These are phyloP conservation scores for Podila minutissima DNA, from an alignment of 192 early-diverging fungal genomes.

Conservation along the genomic window DNA sequence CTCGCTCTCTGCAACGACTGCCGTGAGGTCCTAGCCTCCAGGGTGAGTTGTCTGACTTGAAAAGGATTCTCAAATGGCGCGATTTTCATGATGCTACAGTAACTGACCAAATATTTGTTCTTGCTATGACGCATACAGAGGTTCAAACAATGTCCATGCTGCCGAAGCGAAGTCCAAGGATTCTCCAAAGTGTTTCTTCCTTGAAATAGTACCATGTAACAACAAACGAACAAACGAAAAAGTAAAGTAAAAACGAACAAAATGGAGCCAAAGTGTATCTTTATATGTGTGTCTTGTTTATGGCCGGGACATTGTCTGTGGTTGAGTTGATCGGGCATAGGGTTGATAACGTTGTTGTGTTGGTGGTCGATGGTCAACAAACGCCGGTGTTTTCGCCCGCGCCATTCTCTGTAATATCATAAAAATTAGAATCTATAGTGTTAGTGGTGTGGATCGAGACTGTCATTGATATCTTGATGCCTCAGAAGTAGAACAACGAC, in stretches of 20 bases:
- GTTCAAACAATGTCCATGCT: slow-evolving; percentile 49
- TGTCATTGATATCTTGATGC: not conserved
- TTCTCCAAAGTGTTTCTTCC: slow-evolving; percentile 47
- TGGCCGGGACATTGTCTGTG: no score
- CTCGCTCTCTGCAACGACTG: slow-evolving; percentile 49
- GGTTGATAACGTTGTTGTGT: not conserved
- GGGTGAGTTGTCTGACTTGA: slow-evolving; percentile 12
- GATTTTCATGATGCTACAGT: no score
- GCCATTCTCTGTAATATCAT: not conserved
- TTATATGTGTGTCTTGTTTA: not conserved
- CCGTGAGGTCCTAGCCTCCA: slow-evolving; percentile 42
- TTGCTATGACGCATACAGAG: slow-evolving; percentile 9
- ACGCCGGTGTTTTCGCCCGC: not conserved
- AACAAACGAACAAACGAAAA: not conserved
- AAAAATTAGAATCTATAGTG: not conserved
- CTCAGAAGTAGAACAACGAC: not conserved
- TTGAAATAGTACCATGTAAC: not conserved
- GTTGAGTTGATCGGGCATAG: not conserved
- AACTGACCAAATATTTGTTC: no score
- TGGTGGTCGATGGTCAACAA: slow-evolving; percentile 2
- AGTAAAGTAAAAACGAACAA: not conserved
- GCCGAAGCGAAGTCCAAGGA: slow-evolving; percentile 48
- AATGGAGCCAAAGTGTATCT: not conserved
- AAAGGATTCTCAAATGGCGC: not conserved
- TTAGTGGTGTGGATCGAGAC: not conserved